Percentiles rank a stretch among this genome's conserved stretches.
Conservation (phyloP, 257 asterid genomes). For the Petrea volubilis region DNA sequence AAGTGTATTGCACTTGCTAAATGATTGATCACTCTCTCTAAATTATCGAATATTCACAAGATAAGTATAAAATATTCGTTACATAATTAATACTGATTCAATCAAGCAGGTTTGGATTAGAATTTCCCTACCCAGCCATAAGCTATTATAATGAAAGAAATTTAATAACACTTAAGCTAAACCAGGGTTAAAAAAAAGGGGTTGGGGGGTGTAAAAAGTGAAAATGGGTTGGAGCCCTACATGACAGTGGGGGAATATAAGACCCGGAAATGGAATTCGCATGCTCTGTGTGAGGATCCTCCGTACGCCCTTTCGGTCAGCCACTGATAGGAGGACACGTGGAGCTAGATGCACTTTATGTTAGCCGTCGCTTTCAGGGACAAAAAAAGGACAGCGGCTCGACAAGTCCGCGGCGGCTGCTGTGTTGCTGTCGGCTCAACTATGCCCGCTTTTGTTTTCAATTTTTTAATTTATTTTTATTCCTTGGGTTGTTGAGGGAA, state of each 20-base stretch:
- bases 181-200: not conserved
- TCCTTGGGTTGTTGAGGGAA: too few species aligned
- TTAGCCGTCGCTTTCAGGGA: slow-evolving; percentile 57
- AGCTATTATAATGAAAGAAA: slow-evolving; percentile 15
- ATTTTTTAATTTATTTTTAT: too few species aligned
- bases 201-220: slow-evolving; percentile 4
- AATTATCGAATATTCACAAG: too few species aligned
- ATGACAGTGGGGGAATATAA: slow-evolving; percentile 16
- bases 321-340: slow-evolving; percentile 30
- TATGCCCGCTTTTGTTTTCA: not conserved
- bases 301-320: slow-evolving; percentile 13
- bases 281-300: slow-evolving; percentile 40
- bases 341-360: slow-evolving; percentile 20
- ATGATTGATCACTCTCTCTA: too few species aligned
- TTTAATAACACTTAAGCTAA: not conserved
- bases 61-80: too few species aligned
- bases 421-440: slow-evolving; percentile 44
- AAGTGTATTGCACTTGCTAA: too few species aligned
- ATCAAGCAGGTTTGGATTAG: not conserved
- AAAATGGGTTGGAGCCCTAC: slow-evolving; percentile 10
- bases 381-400: slow-evolving; percentile 25
- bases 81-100: too few species aligned
- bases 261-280: slow-evolving; percentile 58
- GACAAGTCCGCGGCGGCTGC: slow-evolving; percentile 74
- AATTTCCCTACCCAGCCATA: not conserved